These are phyloP conservation scores for Fraxinus anomala DNA, from an alignment of 257 asterid genomes.

Conservation along the genomic window DNA sequence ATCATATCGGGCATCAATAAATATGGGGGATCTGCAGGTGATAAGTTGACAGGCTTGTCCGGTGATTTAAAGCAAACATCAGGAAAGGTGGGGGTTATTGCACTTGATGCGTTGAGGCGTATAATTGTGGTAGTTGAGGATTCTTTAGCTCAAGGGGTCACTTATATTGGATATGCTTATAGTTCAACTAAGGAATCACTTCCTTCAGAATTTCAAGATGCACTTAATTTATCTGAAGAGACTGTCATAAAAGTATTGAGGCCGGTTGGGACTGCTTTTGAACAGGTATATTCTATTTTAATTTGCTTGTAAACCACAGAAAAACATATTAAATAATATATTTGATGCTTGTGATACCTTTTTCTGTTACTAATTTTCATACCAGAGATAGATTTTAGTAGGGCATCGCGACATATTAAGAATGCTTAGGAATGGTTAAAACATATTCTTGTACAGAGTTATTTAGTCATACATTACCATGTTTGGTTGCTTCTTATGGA, in stretches of 20 bases:
- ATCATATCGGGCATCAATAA: constrained; percentile 42
- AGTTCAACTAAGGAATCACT: constrained; percentile 62
- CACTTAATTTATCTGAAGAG: constrained; percentile 54
- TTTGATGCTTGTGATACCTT: not conserved
- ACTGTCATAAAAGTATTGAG: constrained; percentile 37
- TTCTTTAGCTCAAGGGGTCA: constrained; percentile 50
- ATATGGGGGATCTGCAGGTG: constrained; percentile 62
- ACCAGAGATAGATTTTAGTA: not conserved
- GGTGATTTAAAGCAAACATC: constrained; percentile 60
- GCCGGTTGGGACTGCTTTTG: constrained; percentile 60
- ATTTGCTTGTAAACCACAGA: not conserved
- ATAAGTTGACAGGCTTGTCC: constrained; percentile 55
- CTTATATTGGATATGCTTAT: constrained; percentile 60
- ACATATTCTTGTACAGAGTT: too few relatives aligned
- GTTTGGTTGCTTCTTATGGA: too few relatives aligned
- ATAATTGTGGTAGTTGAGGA: constrained; percentile 57
- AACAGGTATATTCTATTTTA: constrained; percentile 47
- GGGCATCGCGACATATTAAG: not conserved
- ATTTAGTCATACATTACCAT: too few relatives aligned
- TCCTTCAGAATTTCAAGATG: constrained; percentile 63
- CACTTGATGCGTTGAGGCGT: constrained; percentile 56
- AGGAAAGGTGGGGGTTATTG: constrained; percentile 53
- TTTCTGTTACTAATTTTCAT: not conserved
- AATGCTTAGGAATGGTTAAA: not conserved
- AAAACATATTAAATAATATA: not conserved